Percentiles rank a stretch among this genome's conserved stretches.
Conservation (phyloP, 2,329 filamentous ascomycete genomes). For the Trichophyton schoenleinii region DNA sequence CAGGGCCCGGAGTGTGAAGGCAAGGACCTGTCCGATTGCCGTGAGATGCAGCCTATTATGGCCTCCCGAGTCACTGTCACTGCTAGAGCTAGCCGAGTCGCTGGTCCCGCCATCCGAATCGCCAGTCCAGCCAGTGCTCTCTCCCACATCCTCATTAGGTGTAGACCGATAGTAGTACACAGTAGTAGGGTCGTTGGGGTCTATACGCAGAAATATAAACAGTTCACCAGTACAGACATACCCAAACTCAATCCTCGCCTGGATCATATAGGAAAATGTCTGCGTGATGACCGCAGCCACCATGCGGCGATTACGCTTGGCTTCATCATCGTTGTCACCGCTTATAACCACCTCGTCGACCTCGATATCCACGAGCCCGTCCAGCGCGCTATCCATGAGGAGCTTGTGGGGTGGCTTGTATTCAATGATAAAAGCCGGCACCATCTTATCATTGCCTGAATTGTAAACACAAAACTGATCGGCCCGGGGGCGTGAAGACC, state of each 20-base stretch:
- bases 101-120: neutral
- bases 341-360: constrained; percentile 27
- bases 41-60: constrained; percentile 18
- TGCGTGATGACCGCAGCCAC: constrained; percentile 36
- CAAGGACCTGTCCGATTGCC: constrained; percentile 21
- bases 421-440: constrained; percentile 26
- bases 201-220: constrained; percentile 33
- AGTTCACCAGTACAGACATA: constrained; percentile 34
- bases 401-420: constrained; percentile 41
- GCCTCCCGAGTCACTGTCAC: too few species aligned
- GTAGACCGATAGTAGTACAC: constrained; percentile 25
- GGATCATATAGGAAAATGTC: constrained; percentile 41
- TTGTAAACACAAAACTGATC: constrained; percentile 28
- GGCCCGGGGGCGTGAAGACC: constrained; percentile 16
- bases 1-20: constrained; percentile 23
- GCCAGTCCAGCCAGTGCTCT: constrained; percentile 14
- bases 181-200: constrained; percentile 18
- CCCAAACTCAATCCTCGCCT: constrained; percentile 34
- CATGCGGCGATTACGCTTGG: constrained; percentile 19
- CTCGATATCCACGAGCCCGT: constrained; percentile 32
- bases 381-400: constrained; percentile 30
- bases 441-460: constrained; percentile 12
- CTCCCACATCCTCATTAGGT: constrained; percentile 21
- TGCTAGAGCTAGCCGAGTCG: too few species aligned
- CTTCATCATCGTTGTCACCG: constrained; percentile 18